Evolutionary conservation across 1,139 yeast genomes (phyloP).

Genomic region (Suhomyces panamericanus): DNA sequence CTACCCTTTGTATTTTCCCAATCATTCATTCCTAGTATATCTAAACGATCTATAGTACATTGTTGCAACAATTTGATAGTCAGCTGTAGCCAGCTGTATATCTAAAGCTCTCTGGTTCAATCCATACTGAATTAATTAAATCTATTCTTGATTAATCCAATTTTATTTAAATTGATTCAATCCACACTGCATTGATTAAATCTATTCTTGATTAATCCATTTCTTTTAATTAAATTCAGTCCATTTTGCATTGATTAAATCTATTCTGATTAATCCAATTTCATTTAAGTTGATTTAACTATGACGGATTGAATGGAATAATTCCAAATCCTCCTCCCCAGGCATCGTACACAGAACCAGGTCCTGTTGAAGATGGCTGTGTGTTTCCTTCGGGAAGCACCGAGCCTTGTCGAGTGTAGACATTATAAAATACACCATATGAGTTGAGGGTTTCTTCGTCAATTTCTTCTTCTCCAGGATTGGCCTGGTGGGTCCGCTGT

Average conservation of each 20-base stretch:
- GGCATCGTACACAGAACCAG: constrained; percentile 20
- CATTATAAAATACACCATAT: constrained; percentile 40
- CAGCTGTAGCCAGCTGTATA: no score
- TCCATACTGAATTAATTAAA: no score
- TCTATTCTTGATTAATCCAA: no score
- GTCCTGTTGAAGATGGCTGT: constrained; percentile 12
- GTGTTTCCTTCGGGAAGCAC: constrained; percentile 28
- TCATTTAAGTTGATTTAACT: no score
- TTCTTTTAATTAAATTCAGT: no score
- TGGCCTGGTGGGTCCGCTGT: constrained; percentile 5
- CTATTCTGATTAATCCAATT: no score
- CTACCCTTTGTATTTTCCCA: neutral
- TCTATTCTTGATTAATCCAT: no score
- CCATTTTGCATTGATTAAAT: no score
- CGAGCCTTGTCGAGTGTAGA: constrained; percentile 37
- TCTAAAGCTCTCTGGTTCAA: no score
- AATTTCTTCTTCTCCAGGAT: constrained; percentile 27
- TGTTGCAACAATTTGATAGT: neutral
- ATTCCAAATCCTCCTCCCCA: constrained; percentile 32
- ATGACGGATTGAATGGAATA: constrained; percentile 41
- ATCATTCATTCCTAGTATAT: neutral
- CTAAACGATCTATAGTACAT: neutral
- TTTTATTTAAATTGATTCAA: no score
- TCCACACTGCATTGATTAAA: no score
- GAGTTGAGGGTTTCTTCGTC: constrained; percentile 36